Evolutionary conservation across 257 asterid genomes (phyloP).

Genomic region (Solanum phureja): DNA sequence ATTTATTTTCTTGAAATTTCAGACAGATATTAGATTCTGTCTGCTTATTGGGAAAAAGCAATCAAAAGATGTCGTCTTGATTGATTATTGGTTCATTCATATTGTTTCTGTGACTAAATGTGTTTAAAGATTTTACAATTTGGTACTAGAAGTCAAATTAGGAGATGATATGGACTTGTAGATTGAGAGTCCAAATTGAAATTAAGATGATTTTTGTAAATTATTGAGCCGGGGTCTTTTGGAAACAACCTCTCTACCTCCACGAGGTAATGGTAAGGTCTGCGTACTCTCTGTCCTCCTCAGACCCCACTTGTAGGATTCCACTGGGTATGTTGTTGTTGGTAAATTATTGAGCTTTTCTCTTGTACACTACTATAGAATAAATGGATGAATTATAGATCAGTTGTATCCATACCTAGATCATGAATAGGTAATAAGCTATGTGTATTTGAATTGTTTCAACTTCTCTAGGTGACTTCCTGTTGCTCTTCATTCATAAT

Average conservation of each 20-base stretch:
- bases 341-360: not conserved
- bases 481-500: not conserved
- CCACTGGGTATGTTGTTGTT: not conserved
- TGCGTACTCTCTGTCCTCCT: too few relatives aligned
- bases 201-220: not conserved
- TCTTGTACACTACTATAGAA: not conserved
- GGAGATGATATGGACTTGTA: not conserved
- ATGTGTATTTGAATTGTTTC: not conserved
- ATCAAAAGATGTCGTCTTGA: not conserved
- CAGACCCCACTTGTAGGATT: not conserved
- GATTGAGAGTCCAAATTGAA: not conserved
- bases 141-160: not conserved
- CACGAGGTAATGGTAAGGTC: not conserved
- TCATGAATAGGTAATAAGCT: not conserved
- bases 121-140: not conserved
- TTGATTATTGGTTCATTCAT: not conserved
- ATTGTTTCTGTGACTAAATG: not conserved
- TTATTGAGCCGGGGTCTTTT: too few relatives aligned
- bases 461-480: not conserved
- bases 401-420: not conserved
- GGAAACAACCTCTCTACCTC: not conserved
- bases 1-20: not conserved
- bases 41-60: not conserved
- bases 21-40: not conserved
- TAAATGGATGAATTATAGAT: not conserved